Conservation (phyloP, 345 rosid genomes). For the Eucalyptus lansdowneana region DNA sequence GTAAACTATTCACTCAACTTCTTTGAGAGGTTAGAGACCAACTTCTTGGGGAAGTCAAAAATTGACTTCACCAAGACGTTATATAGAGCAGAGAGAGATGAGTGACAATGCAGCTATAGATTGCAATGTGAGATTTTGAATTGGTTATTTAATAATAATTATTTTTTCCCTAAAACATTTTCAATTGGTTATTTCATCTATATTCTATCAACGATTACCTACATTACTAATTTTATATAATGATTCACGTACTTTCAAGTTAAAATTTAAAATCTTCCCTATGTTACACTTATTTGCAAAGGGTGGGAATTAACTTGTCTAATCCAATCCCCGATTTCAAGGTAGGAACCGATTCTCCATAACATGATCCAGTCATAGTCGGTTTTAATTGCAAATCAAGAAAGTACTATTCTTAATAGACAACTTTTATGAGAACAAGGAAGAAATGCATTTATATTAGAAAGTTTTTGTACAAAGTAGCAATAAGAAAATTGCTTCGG, state of each 20-base stretch:
- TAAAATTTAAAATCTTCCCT: too few species aligned
- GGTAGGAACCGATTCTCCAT: too few species aligned
- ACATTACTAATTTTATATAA: too few species aligned
- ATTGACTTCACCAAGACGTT: background rate
- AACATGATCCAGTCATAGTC: rapidly evolving
- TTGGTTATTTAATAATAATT: too few species aligned
- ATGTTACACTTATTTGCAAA: too few species aligned
- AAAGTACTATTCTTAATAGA: background rate
- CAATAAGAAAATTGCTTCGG: background rate
- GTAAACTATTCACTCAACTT: background rate
- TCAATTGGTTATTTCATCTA: too few species aligned
- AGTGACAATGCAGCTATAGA: background rate
- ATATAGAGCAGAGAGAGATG: background rate
- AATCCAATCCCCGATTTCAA: rapidly evolving
- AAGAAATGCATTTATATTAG: background rate
- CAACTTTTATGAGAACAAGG: background rate
- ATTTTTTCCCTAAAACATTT: too few species aligned
- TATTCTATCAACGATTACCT: too few species aligned
- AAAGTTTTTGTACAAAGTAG: background rate
- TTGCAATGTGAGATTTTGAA: background rate
- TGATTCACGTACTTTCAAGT: too few species aligned
- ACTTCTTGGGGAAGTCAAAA: background rate
- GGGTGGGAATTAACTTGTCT: too few species aligned
- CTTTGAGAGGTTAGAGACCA: background rate
- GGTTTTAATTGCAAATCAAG: too few species aligned